Conservation (phyloP, 2,329 filamentous ascomycete species). For the Calonectria montana region DNA sequence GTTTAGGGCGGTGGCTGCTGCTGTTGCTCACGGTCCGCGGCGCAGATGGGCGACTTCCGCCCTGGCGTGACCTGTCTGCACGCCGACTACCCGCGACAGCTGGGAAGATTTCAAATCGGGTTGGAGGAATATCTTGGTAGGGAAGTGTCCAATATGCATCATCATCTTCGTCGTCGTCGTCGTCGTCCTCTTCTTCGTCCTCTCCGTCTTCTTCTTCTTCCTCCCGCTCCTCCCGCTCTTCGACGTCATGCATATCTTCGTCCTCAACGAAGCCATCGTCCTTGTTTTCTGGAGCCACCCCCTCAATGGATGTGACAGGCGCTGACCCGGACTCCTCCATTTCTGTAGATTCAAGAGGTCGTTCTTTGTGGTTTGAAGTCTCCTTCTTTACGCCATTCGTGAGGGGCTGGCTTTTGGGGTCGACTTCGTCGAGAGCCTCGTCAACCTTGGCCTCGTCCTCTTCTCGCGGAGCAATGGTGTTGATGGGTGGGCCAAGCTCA, state of each 20-base stretch:
- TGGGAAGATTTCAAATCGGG: conserved; percentile 83
- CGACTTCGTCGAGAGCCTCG: conserved; percentile 43
- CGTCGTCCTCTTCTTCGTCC: not conserved
- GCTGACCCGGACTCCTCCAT: conserved; percentile 41
- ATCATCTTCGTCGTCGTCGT: conserved; percentile 29
- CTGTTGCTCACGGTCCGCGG: conserved; percentile 48
- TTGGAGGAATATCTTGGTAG: conserved; percentile 72
- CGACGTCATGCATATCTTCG: conserved; percentile 42
- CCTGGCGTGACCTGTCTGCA: conserved; percentile 57
- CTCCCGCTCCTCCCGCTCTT: conserved; percentile 37
- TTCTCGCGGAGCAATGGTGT: conserved; percentile 88
- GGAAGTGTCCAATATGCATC: conserved; percentile 56
- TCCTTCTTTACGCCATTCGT: conserved; percentile 38
- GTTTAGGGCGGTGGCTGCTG: conserved; percentile 53
- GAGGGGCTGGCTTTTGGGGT: conserved; percentile 32
- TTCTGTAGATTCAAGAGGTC: conserved; percentile 15
- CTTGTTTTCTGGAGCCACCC: conserved; percentile 46
- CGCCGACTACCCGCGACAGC: conserved; percentile 65
- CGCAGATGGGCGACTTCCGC: conserved; percentile 51
- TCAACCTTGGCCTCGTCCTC: conserved; percentile 67
- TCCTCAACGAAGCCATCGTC: conserved; percentile 32
- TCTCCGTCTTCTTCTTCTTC: conserved; percentile 34
- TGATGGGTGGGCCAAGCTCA: conserved; percentile 83
- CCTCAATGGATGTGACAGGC: conserved; percentile 47
- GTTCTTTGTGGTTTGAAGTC: conserved; percentile 18